A percentile compares a stretch with the other conserved stretches of the same genome.
These are phyloP conservation scores for Lolium rigidum DNA, from an alignment of 176 grass and related monocot species.

Conservation along the genomic window DNA sequence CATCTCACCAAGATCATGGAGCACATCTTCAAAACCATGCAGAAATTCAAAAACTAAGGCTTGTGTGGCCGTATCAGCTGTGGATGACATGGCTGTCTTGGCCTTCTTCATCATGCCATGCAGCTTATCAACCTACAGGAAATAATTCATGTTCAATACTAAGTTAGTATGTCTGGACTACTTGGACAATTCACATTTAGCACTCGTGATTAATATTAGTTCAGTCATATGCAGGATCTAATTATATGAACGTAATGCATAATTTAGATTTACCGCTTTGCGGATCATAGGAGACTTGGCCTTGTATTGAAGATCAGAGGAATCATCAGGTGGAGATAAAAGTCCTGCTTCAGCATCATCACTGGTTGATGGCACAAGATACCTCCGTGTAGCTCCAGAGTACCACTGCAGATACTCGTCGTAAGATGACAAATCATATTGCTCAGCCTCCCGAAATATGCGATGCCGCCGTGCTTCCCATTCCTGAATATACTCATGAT, in stretches of 20 bases:
- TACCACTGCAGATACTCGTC: slow-evolving; percentile 67
- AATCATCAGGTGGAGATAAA: slow-evolving; percentile 34
- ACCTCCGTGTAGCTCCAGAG: slow-evolving; percentile 61
- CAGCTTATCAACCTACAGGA: slow-evolving; percentile 61
- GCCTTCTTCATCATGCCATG: slow-evolving; percentile 62
- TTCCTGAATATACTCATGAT: slow-evolving; percentile 61
- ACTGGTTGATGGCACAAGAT: slow-evolving; percentile 49
- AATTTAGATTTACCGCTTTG: slow-evolving; percentile 52
- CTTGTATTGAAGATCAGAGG: slow-evolving; percentile 41
- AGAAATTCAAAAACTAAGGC: slow-evolving; percentile 61
- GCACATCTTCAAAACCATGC: slow-evolving; percentile 63
- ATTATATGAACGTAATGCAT: slow-evolving; percentile 19
- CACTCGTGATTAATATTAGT: slow-evolving; percentile 9
- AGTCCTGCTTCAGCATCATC: slow-evolving; percentile 55
- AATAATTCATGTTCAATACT: slow-evolving; percentile 30
- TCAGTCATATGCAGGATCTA: background rate
- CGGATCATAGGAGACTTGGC: slow-evolving; percentile 60
- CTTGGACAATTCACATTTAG: slow-evolving; percentile 28
- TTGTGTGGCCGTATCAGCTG: slow-evolving; percentile 49
- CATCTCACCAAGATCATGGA: slow-evolving; percentile 59
- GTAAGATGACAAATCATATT: slow-evolving; percentile 66
- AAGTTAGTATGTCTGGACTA: slow-evolving; percentile 4
- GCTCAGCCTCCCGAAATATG: slow-evolving; percentile 57
- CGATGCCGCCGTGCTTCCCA: slow-evolving; percentile 64
- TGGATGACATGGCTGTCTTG: slow-evolving; percentile 50